phyloP scores from a whole-genome alignment of 805 yeast genomes.

The Kuraishia molischiana region DNA sequence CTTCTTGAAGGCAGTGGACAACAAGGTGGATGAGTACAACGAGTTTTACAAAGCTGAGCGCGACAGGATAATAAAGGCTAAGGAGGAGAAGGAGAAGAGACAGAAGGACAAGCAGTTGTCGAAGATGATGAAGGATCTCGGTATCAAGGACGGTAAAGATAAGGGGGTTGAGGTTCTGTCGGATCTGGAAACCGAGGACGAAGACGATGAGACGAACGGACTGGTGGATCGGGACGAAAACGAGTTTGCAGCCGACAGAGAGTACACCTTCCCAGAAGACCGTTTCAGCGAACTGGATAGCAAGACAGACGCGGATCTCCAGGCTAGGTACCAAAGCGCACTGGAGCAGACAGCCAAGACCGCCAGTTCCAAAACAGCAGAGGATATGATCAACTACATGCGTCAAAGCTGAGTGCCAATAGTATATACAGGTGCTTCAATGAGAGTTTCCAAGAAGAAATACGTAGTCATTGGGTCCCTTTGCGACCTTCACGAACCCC shows the following conservation, averaged over 20 bases:
- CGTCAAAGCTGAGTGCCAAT: conserved; percentile 10
- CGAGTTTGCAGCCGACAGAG: conserved; percentile 35
- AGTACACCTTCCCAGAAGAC: conserved; percentile 59
- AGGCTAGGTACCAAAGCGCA: conserved; percentile 65
- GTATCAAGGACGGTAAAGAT: conserved; percentile 28
- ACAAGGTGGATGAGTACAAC: conserved; percentile 80
- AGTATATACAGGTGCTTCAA: not conserved
- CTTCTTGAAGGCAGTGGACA: conserved; percentile 74
- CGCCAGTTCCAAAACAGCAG: conserved; percentile 60
- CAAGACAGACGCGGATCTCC: conserved; percentile 39
- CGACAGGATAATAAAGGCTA: conserved; percentile 67
- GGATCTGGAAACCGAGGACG: conserved; percentile 33
- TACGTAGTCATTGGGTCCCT: not conserved
- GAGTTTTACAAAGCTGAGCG: conserved; percentile 79
- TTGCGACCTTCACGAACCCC: not conserved
- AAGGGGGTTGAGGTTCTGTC: conserved; percentile 39
- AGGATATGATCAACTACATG: conserved; percentile 60
- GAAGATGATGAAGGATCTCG: conserved; percentile 79
- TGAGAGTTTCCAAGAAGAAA: not conserved
- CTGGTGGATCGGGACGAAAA: conserved; percentile 35
- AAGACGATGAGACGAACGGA: conserved; percentile 36
- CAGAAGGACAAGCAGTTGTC: conserved; percentile 49
- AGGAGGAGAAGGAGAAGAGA: conserved; percentile 64
- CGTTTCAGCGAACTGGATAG: conserved; percentile 50
- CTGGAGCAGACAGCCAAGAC: conserved; percentile 52